Base-by-base conservation (phyloP, 441 rosid genomes). In the Syzygium syzygioides region DNA sequence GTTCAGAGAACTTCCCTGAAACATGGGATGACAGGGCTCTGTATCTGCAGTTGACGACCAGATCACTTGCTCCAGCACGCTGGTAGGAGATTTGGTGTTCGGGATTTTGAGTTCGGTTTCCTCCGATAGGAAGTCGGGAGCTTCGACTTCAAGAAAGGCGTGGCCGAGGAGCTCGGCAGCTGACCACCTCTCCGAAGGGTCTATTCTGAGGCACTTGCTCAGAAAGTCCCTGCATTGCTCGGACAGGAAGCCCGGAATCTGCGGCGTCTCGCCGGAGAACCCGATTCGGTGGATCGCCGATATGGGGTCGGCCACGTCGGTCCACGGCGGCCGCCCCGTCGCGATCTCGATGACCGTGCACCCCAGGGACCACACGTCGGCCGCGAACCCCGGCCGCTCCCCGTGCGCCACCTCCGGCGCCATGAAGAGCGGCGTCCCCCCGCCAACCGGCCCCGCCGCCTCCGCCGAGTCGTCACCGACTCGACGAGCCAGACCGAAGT, bases 401-500 rank as follows among this genome's bases (percentile, higher is more conserved):
- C 95, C 96, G 32, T 98, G 96, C 85, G 97, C 98, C 93, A 91
- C 96, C 92, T 96, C 99, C n/a, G 99, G 98, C 25, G 99, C 95
- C 99, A 97, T 96, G 91, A 90, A 89, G 15, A 91, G 87, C 26
- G 98, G 98, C 20, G 99, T 95, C 19, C 98, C 98, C 19, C 98
- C 98, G 3, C 91, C 91, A 1, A 93, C 86, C 11, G 92, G 23
- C 55, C 71, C 45, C 19, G n/a, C 52, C 9, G 2, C 64, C 6
- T 30, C 7, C 25, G 25, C 45, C 53, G 30, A 0, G 55, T 83
- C 86, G 14, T 87, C 87, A 3, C 57, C 71, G 45, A 89, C 94
- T 90, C 87, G 80, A 88, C 76, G 94, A 20, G 99, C 94, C 50
- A 97, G 95, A 25, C 98, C 99, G 71, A 97, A 93, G 88, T 97